Conservation (phyloP, 306 rosid species). For the Gynostemma pentaphyllum region DNA sequence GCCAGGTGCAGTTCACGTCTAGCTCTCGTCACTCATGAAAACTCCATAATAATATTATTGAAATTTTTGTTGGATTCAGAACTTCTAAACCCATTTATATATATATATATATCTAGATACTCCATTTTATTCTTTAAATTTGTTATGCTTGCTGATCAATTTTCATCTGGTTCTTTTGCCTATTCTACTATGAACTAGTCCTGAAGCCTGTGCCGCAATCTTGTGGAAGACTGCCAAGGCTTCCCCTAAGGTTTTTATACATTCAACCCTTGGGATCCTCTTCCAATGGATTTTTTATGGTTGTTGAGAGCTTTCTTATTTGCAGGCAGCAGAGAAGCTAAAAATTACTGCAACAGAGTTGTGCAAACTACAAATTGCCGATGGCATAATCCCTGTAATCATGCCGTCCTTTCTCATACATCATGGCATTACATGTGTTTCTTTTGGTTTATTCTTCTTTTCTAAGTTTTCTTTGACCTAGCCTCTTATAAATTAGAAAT, state of each 20-base stretch:
- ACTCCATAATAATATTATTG: neutral
- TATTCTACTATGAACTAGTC: slow-evolving; percentile 41
- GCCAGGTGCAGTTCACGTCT: slow-evolving; percentile 58
- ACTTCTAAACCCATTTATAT: too few species aligned
- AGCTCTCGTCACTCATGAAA: neutral
- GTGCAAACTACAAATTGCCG: slow-evolving; percentile 58
- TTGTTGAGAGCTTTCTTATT: neutral
- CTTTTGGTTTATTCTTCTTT: neutral
- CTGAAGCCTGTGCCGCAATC: slow-evolving; percentile 98
- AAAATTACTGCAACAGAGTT: slow-evolving; percentile 65
- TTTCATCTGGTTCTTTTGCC: slow-evolving; percentile 22
- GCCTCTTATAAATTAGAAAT: neutral
- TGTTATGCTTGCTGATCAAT: slow-evolving; percentile 7
- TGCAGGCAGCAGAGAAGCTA: slow-evolving; percentile 80
- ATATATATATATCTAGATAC: neutral
- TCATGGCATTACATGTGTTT: slow-evolving; percentile 5
- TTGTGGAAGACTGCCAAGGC: slow-evolving; percentile 89
- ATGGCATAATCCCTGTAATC: slow-evolving; percentile 78
- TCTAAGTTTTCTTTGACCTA: neutral
- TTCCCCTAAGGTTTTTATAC: slow-evolving; percentile 57
- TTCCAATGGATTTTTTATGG: slow-evolving; percentile 9
- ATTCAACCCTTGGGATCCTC: slow-evolving; percentile 1
- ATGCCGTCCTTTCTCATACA: slow-evolving; percentile 15
- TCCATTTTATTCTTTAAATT: neutral
- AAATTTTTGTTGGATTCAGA: neutral